These are phyloP conservation scores for Chaetomium globosum DNA, from an alignment of 2,329 filamentous ascomycete species.

Conservation along the genomic window DNA sequence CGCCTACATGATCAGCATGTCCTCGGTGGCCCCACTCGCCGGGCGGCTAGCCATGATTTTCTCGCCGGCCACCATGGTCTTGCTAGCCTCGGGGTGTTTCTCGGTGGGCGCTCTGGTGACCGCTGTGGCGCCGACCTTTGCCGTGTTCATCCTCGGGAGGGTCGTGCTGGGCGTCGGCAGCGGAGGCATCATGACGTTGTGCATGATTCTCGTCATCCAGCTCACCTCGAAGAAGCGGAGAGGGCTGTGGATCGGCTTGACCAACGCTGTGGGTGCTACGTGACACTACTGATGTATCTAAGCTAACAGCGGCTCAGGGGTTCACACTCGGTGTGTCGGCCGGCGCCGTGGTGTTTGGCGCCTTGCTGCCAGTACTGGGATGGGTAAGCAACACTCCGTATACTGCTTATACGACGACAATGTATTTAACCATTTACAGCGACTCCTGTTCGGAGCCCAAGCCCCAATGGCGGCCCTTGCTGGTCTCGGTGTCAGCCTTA, in stretches of 20 bases:
- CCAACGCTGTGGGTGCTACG: slow-evolving; percentile 68
- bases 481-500: slow-evolving; percentile 64
- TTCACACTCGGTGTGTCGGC: slow-evolving; percentile 42
- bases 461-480: slow-evolving; percentile 64
- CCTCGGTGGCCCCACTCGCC: slow-evolving; percentile 65
- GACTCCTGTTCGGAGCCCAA: slow-evolving; percentile 73
- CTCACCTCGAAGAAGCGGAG: slow-evolving; percentile 67
- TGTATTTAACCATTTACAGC: slow-evolving; percentile 47
- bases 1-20: slow-evolving; percentile 68
- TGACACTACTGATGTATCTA: background rate
- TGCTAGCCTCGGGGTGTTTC: slow-evolving; percentile 61
- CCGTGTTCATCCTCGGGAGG: slow-evolving; percentile 68
- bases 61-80: slow-evolving; percentile 65
- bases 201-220: slow-evolving; percentile 76
- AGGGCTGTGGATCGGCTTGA: slow-evolving; percentile 72
- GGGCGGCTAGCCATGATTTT: slow-evolving; percentile 77
- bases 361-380: slow-evolving; percentile 53
- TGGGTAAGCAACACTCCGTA: slow-evolving; percentile 59
- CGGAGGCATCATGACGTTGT: slow-evolving; percentile 71
- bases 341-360: slow-evolving; percentile 42
- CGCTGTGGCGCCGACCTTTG: slow-evolving; percentile 60
- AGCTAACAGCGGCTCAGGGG: slow-evolving; percentile 34
- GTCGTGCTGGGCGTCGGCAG: slow-evolving; percentile 69
- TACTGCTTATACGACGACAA: background rate
- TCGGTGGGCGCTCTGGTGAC: slow-evolving; percentile 67